A percentile compares a stretch with the other conserved stretches of the same genome.
phyloP scores from a whole-genome alignment of 768 basidiomycete genomes.

The Phanerochaete sordida region DNA sequence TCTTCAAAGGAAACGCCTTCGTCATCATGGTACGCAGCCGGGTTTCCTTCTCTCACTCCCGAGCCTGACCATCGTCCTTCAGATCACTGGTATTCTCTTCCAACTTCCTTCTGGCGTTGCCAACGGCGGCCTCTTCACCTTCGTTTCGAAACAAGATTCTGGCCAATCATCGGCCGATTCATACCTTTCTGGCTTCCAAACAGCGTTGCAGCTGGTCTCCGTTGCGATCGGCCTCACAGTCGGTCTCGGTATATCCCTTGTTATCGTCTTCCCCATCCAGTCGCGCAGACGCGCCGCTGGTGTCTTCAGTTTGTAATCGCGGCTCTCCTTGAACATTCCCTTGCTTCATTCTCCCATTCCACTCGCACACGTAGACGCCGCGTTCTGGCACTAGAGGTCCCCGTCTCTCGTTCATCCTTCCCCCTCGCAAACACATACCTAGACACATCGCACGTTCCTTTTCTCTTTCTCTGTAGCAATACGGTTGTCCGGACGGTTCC shows the following conservation, averaged over 20 bases:
- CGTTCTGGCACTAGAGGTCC: not conserved
- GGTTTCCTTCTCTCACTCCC: not conserved
- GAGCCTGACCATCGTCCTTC: not conserved
- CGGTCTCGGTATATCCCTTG: constrained; percentile 69
- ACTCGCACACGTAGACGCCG: not conserved
- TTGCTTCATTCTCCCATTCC: not conserved
- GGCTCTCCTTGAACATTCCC: not conserved
- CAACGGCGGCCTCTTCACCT: constrained; percentile 75
- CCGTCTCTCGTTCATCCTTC: not conserved
- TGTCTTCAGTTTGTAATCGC: constrained; percentile 56
- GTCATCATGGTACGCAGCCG: constrained; percentile 65
- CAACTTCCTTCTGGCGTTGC: constrained; percentile 82
- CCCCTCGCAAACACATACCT: not conserved
- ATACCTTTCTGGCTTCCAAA: constrained; percentile 69
- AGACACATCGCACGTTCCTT: not conserved
- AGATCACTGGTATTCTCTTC: constrained; percentile 78
- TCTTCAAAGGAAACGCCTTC: constrained; percentile 73
- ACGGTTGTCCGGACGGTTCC: not conserved
- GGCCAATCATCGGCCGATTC: constrained; percentile 43
- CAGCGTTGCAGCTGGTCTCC: constrained; percentile 71
- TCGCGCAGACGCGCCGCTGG: constrained; percentile 55
- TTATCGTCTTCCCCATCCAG: constrained; percentile 61
- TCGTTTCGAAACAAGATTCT: constrained; percentile 51
- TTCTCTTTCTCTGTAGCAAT: constrained; percentile 1
- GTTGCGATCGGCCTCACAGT: constrained; percentile 81